These are phyloP conservation scores for Lodderomyces oxycetoniae DNA, from an alignment of 1,139 yeast species.

Conservation along the genomic window DNA sequence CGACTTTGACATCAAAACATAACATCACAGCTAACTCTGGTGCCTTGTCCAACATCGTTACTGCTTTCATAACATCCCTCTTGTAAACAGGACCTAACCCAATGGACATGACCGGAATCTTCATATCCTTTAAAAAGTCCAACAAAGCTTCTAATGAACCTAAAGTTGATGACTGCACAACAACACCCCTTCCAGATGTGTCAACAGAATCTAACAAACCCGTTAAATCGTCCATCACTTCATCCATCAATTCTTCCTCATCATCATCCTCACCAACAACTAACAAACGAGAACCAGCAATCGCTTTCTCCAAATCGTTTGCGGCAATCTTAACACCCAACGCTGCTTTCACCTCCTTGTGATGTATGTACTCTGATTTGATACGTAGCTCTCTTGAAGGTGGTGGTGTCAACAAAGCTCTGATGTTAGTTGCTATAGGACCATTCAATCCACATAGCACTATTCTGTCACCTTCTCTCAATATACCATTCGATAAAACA, in stretches of 20 bases:
- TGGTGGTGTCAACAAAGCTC: conserved; percentile 96
- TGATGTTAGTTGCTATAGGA: conserved; percentile 94
- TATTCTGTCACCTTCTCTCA: conserved; percentile 91
- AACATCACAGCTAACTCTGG: conserved; percentile 95
- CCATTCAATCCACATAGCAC: conserved; percentile 98
- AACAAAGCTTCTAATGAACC: conserved; percentile 96
- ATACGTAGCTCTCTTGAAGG: conserved; percentile 94
- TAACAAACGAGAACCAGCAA: conserved; percentile 94
- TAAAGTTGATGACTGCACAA: conserved; percentile 96
- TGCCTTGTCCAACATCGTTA: conserved; percentile 94
- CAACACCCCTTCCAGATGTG: conserved; percentile 91
- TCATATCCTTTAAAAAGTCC: conserved; percentile 96
- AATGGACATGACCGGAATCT: conserved; percentile 97
- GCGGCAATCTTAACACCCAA: conserved; percentile 98
- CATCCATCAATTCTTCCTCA: conserved; percentile 96
- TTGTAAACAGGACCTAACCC: conserved; percentile 97
- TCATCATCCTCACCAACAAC: conserved; percentile 97
- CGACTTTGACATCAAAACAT: conserved; percentile 95
- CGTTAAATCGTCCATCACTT: conserved; percentile 97
- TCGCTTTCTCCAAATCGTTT: conserved; percentile 94
- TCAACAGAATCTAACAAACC: conserved; percentile 94
- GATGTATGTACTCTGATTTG: conserved; percentile 90
- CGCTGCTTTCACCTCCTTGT: conserved; percentile 97
- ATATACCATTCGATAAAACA: conserved; percentile 88
- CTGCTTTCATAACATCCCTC: conserved; percentile 97